Evolutionary conservation across 2,329 filamentous ascomycete genomes (phyloP).

Genomic region (Paracamarosporium sp.): DNA sequence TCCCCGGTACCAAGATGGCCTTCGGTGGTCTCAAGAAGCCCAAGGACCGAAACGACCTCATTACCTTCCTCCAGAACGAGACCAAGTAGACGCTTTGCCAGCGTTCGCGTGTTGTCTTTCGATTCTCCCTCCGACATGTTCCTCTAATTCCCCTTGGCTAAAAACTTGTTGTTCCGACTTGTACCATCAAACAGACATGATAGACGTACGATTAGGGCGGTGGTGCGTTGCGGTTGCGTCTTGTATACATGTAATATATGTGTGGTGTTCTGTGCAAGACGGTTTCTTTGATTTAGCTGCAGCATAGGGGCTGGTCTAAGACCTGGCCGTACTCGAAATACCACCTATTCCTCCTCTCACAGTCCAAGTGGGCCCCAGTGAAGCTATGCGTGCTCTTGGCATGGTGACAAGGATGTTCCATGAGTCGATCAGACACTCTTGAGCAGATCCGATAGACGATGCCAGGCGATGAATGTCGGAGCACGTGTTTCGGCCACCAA

Average conservation of each 20-base stretch:
- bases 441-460: not conserved
- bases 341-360: conserved; percentile 41
- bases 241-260: conserved; percentile 43
- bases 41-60: conserved; percentile 98
- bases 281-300: conserved; percentile 39
- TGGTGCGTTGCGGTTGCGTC: conserved; percentile 25
- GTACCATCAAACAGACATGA: conserved; percentile 46
- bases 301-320: conserved; percentile 42
- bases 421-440: not conserved
- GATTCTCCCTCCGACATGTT: conserved; percentile 28
- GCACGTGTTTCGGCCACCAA: not conserved
- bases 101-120: conserved; percentile 20
- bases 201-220: conserved; percentile 49
- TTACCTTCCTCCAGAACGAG: conserved; percentile 79
- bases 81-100: conserved; percentile 66
- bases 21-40: conserved; percentile 99
- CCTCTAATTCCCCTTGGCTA: conserved; percentile 31
- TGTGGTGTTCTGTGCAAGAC: conserved; percentile 42
- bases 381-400: too few relatives aligned
- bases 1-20: conserved; percentile 99
- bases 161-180: conserved; percentile 31
- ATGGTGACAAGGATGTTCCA: not conserved
- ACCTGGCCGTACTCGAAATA: conserved; percentile 45
- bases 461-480: not conserved
- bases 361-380: too few relatives aligned